phyloP scores from a whole-genome alignment of 164 flowering plant species.

The Houttuynia cordata region DNA sequence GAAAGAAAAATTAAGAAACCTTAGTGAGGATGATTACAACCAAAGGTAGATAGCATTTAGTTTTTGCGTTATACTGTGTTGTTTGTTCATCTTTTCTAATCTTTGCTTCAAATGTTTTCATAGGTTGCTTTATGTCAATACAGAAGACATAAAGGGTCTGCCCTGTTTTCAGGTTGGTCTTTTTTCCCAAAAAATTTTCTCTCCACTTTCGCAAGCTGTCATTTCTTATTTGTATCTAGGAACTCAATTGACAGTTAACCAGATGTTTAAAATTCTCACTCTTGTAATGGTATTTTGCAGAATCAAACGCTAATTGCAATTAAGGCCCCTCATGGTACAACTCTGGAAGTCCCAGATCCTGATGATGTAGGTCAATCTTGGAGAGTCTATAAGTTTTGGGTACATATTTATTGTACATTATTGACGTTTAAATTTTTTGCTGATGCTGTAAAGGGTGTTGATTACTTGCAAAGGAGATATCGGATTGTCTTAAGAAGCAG shows the following conservation, averaged over 20 bases:
- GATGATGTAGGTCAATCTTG: slow-evolving; percentile 54
- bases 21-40: slow-evolving; percentile 84
- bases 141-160: slow-evolving; percentile 80
- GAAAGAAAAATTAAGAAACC: slow-evolving; percentile 77
- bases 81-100: slow-evolving; percentile 2
- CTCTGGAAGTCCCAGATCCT: slow-evolving; percentile 95
- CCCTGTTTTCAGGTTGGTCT: slow-evolving; percentile 80
- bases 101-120: not conserved
- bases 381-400: not conserved
- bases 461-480: slow-evolving; percentile 89
- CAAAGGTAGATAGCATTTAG: slow-evolving; percentile 35
- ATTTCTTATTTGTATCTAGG: not conserved
- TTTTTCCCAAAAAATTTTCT: not conserved
- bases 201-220: not conserved
- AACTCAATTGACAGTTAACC: not conserved
- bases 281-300: slow-evolving; percentile 25
- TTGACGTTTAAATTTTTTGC: slow-evolving; percentile 1
- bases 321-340: slow-evolving; percentile 98
- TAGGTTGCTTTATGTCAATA: slow-evolving; percentile 95
- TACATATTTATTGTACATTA: not conserved
- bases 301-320: slow-evolving; percentile 88
- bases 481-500: slow-evolving; percentile 89
- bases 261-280: not conserved
- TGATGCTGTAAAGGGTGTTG: slow-evolving; percentile 52
- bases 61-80: not conserved